phyloP scores from a whole-genome alignment of 192 early-diverging fungal species.

The Umbelopsis ramanniana region DNA sequence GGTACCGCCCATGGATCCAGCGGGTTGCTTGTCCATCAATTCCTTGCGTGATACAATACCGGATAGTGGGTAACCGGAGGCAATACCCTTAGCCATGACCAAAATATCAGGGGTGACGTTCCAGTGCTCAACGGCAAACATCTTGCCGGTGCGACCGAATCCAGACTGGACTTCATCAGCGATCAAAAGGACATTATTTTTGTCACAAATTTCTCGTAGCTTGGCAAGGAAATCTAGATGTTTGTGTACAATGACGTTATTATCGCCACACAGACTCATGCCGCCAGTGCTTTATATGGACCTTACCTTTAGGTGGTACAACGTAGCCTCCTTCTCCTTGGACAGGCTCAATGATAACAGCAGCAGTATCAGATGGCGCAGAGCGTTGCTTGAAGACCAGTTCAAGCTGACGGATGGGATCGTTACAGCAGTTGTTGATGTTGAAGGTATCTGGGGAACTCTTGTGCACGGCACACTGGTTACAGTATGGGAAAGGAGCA shows the following conservation, averaged over 20 bases:
- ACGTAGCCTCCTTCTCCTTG: conserved; percentile 53
- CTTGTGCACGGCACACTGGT: conserved; percentile 42
- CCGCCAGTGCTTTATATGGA: background rate
- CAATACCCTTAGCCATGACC: conserved; percentile 54
- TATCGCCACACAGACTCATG: background rate
- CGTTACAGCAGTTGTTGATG: conserved; percentile 39
- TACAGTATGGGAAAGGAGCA: conserved; percentile 42
- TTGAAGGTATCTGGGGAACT: conserved; percentile 33
- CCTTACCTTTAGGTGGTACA: conserved; percentile 41
- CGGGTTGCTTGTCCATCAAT: conserved; percentile 45
- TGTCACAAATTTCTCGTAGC: conserved; percentile 43
- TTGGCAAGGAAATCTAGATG: conserved; percentile 35
- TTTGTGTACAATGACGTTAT: conserved; percentile 15
- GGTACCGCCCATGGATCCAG: conserved; percentile 52
- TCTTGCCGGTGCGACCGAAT: conserved; percentile 51
- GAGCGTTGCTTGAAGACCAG: conserved; percentile 45
- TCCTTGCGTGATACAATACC: conserved; percentile 46
- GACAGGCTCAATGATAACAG: conserved; percentile 47
- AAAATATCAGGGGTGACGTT: conserved; percentile 45
- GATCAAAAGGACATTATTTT: conserved; percentile 47
- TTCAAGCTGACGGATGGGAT: conserved; percentile 44
- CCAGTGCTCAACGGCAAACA: conserved; percentile 49
- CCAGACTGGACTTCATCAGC: conserved; percentile 51
- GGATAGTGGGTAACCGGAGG: conserved; percentile 47
- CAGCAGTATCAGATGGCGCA: conserved; percentile 47